Conservation (phyloP, 129 eudicot species). For the Logfia minima region DNA sequence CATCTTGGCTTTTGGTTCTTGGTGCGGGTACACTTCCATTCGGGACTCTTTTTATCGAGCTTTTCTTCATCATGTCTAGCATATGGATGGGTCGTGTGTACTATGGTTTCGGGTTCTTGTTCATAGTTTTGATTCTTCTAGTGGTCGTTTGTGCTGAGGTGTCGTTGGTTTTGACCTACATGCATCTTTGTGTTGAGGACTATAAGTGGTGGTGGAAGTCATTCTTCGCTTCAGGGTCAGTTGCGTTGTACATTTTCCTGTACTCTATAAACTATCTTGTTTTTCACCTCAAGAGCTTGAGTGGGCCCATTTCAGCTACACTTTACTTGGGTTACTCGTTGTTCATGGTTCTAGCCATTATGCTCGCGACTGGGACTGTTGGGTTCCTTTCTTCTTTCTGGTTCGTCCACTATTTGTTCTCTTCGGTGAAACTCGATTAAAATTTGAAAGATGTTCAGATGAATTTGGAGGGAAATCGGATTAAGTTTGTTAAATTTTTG, state of each 20-base stretch:
- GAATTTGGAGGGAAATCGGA: conserved; percentile 24
- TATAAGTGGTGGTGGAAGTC: conserved; percentile 97
- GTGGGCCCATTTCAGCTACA: conserved; percentile 85
- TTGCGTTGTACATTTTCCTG: conserved; percentile 74
- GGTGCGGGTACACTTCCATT: conserved; percentile 94
- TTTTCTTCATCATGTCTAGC: conserved; percentile 89
- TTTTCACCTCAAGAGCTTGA: conserved; percentile 79
- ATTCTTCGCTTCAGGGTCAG: conserved; percentile 88
- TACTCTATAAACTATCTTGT: conserved; percentile 78
- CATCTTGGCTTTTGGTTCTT: conserved; percentile 86
- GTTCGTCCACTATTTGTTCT: conserved; percentile 88
- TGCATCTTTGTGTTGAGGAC: conserved; percentile 97
- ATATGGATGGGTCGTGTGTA: conserved; percentile 93
- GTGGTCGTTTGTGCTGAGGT: conserved; percentile 93
- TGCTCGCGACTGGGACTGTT: conserved; percentile 88
- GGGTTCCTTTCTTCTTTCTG: conserved; percentile 84
- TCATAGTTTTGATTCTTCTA: conserved; percentile 67
- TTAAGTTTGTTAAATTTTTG: conserved; percentile 28
- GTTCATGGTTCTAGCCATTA: conserved; percentile 82
- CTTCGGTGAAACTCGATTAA: conserved; percentile 76
- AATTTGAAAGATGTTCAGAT: conserved; percentile 5
- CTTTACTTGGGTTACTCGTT: conserved; percentile 85
- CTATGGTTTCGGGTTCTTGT: conserved; percentile 76
- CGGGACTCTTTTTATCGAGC: conserved; percentile 89
- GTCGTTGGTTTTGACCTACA: conserved; percentile 77